Evolutionary conservation across 495 filamentous ascomycete genomes (phyloP).

Genomic region (Beverwykella pulmonaria): DNA sequence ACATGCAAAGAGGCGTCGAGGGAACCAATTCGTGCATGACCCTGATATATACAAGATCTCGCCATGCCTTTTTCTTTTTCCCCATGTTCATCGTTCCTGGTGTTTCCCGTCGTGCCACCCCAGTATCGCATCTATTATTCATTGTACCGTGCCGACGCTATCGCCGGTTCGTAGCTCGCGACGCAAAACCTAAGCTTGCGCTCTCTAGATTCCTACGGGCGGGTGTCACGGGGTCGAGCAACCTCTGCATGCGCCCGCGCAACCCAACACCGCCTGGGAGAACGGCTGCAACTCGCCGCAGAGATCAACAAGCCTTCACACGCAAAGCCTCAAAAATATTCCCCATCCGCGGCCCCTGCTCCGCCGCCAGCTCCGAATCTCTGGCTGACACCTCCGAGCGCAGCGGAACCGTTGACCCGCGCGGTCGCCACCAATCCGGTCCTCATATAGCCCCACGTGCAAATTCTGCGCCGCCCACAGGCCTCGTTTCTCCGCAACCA

Average conservation of each 20-base stretch:
- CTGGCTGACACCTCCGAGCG: neutral
- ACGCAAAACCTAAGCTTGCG: too few relatives aligned
- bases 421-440: conserved; percentile 18
- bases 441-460: conserved; percentile 24
- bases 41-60: neutral
- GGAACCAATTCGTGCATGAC: neutral
- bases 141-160: too few relatives aligned
- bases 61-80: conserved; percentile 3
- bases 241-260: too few relatives aligned
- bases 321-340: too few relatives aligned
- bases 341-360: neutral
- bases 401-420: neutral
- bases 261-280: too few relatives aligned
- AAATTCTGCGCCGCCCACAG: conserved; percentile 20
- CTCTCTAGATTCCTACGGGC: too few relatives aligned
- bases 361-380: neutral
- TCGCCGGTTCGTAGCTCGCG: too few relatives aligned
- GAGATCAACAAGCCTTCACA: too few relatives aligned
- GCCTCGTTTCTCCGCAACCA: conserved; percentile 37
- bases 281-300: too few relatives aligned
- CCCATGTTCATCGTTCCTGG: neutral
- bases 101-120: neutral
- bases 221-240: too few relatives aligned
- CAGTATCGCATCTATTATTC: neutral
- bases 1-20: neutral